phyloP scores from a whole-genome alignment of 495 filamentous ascomycete species.

The Lentithecium fluviatile region DNA sequence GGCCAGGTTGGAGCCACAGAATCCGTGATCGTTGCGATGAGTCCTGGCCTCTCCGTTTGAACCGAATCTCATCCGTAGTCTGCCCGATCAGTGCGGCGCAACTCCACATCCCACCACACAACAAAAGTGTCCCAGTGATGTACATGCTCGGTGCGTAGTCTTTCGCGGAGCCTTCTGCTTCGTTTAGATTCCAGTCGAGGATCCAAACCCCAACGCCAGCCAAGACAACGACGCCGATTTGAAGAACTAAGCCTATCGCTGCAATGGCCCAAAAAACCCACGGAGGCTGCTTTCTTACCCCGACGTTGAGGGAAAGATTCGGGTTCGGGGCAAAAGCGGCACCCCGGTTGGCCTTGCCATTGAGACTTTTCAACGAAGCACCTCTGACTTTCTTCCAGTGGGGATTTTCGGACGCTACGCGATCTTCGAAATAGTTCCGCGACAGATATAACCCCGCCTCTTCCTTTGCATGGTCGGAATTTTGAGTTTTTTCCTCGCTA shows the following conservation, averaged over 20 bases:
- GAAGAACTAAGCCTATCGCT: background rate
- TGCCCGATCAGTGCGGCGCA: background rate
- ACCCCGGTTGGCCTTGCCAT: too few species aligned
- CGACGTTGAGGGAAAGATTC: conserved; percentile 8
- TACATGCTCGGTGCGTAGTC: background rate
- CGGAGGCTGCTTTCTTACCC: background rate
- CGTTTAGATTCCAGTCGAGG: background rate
- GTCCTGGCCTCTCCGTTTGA: background rate
- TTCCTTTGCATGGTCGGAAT: background rate
- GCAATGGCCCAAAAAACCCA: background rate
- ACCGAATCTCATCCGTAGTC: background rate
- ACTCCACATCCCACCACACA: conserved; percentile 1
- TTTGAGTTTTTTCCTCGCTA: background rate
- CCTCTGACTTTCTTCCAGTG: too few species aligned
- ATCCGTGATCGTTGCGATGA: background rate
- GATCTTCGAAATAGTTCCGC: background rate
- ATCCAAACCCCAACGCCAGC: background rate
- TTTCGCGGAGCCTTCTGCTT: background rate
- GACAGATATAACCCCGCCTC: background rate
- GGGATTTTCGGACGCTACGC: too few species aligned
- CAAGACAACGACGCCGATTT: background rate
- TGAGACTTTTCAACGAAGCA: too few species aligned
- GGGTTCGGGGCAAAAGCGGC: conserved; percentile 1
- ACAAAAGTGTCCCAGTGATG: background rate
- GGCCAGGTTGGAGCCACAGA: conserved; percentile 2